Base-by-base conservation (phyloP, 495 filamentous ascomycete species). In the Letharia lupina region DNA sequence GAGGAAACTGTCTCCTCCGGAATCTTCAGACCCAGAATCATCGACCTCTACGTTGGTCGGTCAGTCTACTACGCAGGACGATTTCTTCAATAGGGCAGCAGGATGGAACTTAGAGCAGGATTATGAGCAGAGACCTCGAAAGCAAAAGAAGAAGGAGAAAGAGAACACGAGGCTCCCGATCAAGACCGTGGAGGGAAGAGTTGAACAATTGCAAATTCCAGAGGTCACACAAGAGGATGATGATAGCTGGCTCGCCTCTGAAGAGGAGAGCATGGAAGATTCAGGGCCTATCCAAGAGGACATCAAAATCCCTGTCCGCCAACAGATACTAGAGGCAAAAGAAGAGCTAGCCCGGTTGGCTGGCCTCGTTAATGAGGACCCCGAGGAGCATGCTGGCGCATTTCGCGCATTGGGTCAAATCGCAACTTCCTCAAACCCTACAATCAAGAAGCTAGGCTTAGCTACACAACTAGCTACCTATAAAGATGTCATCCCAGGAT, bases 401-500 rank as follows among this genome's bases (percentile, higher is more conserved):
- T 89, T 97, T 76, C 88, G 89, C 74, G 82, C 83, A 10, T 77
- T 98, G 74, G 86, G 87, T 20, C 83, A 89, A 67, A 85, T 98
- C 70, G 88, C 85, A 44, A 68, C 70, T n/a, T 87, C 86, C 3
- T 73, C 79, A 11, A 87, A 92, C 66, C 73, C 83, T 42, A 86
- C 88, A 9, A 87, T 98, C 70, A 86, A 88, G 77, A 94, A 91
- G 72, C 80, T 98, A 61, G 89, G 87, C 33, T 75, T 98, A 37
- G 90, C 86, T 20, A 88, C 92, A 28, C 92, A 96, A 75, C 80
- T 93, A 72, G 86, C 93, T 10, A 83, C 97, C n/a, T 98, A 91
- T 76, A 95, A 92, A 73, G 93, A 98, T 78, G 82, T 96, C 52
- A 96, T 98, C 58, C 94, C 94, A 1, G 94, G 93, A 10, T 98